Percentiles rank a stretch among this genome's conserved stretches.
These are phyloP conservation scores for Ophiostoma ulmi DNA, from an alignment of 2,329 filamentous ascomycete species.

Conservation along the genomic window DNA sequence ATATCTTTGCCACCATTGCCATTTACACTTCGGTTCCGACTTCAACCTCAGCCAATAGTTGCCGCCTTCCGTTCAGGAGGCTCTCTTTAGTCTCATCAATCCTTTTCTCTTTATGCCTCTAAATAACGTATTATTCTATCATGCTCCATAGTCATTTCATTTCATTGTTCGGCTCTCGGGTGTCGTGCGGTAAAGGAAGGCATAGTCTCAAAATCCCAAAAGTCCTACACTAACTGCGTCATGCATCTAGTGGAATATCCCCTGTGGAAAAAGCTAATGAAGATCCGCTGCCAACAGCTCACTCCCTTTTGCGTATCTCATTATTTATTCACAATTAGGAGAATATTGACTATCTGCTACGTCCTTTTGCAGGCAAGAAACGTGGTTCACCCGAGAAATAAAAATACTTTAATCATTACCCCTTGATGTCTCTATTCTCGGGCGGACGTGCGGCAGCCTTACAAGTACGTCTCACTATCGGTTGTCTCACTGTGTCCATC, in stretches of 20 bases:
- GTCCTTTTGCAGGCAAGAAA: not conserved
- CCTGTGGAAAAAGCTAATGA: not conserved
- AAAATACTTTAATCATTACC: not conserved
- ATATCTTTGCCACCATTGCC: not conserved
- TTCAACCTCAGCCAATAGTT: not conserved
- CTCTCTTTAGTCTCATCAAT: not conserved
- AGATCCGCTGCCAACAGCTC: not conserved
- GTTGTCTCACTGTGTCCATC: not conserved
- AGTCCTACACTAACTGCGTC: constrained; percentile 18
- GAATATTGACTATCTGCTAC: not conserved
- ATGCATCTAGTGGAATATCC: constrained; percentile 4
- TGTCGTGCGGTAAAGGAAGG: constrained; percentile 17
- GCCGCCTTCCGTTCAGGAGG: not conserved
- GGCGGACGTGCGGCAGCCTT: constrained; percentile 11
- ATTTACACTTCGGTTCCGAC: not conserved
- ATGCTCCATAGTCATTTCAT: not conserved
- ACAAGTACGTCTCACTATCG: not conserved
- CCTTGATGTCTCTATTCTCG: not conserved
- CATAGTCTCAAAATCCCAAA: not conserved
- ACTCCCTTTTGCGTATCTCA: not conserved
- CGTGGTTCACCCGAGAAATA: constrained; percentile 1
- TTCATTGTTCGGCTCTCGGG: constrained; percentile 21
- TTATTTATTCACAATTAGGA: not conserved
- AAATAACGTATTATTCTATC: not conserved
- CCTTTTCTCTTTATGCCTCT: not conserved